Conservation (phyloP, 805 yeast species). For the Schizosaccharomyces cryophilus region DNA sequence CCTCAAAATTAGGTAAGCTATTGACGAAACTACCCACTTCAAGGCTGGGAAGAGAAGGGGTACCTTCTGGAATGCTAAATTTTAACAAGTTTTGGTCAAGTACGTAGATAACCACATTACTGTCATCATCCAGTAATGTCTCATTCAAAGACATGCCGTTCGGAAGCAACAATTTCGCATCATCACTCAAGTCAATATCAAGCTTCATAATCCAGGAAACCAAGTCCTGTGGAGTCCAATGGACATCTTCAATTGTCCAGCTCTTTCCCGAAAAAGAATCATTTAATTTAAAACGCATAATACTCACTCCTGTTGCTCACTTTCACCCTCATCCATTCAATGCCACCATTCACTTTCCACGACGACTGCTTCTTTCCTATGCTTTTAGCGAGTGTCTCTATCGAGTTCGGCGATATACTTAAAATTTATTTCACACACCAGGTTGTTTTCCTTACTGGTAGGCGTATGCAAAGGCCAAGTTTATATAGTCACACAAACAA, state of each 20-base stretch:
- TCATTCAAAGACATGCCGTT: not conserved
- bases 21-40: not conserved
- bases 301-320: not conserved
- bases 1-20: no score
- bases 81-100: not conserved
- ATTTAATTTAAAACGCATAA: not conserved
- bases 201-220: not conserved
- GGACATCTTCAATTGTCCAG: not conserved
- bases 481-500: no score
- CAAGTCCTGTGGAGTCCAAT: not conserved
- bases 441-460: no score
- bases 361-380: no score
- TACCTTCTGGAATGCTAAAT: not conserved
- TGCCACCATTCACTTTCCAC: not conserved
- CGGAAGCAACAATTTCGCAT: not conserved
- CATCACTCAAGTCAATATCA: not conserved
- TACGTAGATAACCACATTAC: not conserved
- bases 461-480: no score
- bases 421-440: no score
- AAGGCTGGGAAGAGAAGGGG: not conserved
- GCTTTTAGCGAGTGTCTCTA: no score
- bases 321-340: not conserved
- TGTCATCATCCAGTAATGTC: not conserved
- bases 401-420: no score
- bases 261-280: not conserved